phyloP scores from a whole-genome alignment of 2,329 filamentous ascomycete genomes.

The Graphilbum sp. region DNA sequence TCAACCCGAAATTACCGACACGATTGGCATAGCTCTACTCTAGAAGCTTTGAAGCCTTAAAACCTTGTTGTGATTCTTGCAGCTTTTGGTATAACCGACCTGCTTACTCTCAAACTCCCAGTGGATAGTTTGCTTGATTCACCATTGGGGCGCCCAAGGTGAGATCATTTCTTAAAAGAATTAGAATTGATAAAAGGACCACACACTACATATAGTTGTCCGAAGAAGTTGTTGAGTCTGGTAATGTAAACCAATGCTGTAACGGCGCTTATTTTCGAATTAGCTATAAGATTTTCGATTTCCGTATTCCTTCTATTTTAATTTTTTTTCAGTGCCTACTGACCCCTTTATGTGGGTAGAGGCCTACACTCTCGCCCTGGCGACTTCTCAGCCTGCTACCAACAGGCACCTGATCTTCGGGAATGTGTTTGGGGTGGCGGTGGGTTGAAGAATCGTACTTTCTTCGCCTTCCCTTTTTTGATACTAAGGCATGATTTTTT shows the following conservation, averaged over 20 bases:
- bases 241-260: too few species aligned
- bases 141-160: conserved; percentile 53
- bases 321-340: conserved; percentile 40
- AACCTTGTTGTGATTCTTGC: conserved; percentile 51
- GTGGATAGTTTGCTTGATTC: conserved; percentile 45
- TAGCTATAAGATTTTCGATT: too few species aligned
- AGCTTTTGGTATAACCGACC: conserved; percentile 43
- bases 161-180: too few species aligned
- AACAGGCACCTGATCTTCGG: conserved; percentile 18
- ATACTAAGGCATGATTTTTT: conserved; percentile 78
- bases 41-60: conserved; percentile 50
- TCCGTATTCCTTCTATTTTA: conserved; percentile 47
- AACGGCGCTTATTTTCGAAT: too few species aligned
- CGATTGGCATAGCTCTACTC: conserved; percentile 39
- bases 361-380: conserved; percentile 16
- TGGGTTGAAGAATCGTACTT: conserved; percentile 63
- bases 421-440: conserved; percentile 39
- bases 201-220: too few species aligned
- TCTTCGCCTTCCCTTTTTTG: conserved; percentile 78
- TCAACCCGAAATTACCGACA: too few species aligned
- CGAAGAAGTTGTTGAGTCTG: too few species aligned
- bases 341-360: conserved; percentile 28
- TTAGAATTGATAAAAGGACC: too few species aligned
- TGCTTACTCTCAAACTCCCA: conserved; percentile 50
- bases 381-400: conserved; percentile 19